Evolutionary conservation across 1,139 yeast species (phyloP), one percentile per base, ranked within the genome.

Genomic region (Geotrichum histeridarum): DNA sequence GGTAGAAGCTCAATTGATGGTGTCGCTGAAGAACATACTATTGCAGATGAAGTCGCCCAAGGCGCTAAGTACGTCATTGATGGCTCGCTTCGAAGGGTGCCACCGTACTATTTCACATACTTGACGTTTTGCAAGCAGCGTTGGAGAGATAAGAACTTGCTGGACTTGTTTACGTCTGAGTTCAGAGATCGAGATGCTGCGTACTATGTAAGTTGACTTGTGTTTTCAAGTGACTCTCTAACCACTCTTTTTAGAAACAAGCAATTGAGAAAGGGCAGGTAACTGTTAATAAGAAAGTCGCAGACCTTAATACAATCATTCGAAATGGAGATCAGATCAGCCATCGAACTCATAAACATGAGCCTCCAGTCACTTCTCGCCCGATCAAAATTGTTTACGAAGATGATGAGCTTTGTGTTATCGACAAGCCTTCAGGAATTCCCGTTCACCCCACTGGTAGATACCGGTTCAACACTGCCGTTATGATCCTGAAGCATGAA

Each of bases 401-500:
- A 65, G 85, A 89, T 66, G 93, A 86, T 15, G 81, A 86, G 51
- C 70, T 90, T 36, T 77, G 93, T 7, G 96, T 87, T 1, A 86
- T 94, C 32, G 96, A 93, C 68, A 93, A 93, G 63, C 99, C 99
- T 0, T 80, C 95, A 2, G 97, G 99, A 0, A 80, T 93, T 3
- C 98, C 99, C 0, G 97, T 86, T 1, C 99, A 93, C 68, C 99
- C 99, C 1, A 86, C 98, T 0, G 99, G 99, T 0, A 74, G 98
- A 56, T 93, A 84, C 70, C 75, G 95, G 57, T 89, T 81, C 70
- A 93, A 93, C 67, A 82, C 96, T 0, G 81, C 91, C 14, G 88
- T 95, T n/a, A 87, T 85, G 67, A 82, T 89, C 17, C 71, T 91
- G 59, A 83, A 86, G 66, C 82, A 80, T 54, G 91, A 89, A 58